Evolutionary conservation across 345 rosid species (phyloP), one percentile per base, ranked within the genome.

Genomic region (Pseudoturritis turrita): DNA sequence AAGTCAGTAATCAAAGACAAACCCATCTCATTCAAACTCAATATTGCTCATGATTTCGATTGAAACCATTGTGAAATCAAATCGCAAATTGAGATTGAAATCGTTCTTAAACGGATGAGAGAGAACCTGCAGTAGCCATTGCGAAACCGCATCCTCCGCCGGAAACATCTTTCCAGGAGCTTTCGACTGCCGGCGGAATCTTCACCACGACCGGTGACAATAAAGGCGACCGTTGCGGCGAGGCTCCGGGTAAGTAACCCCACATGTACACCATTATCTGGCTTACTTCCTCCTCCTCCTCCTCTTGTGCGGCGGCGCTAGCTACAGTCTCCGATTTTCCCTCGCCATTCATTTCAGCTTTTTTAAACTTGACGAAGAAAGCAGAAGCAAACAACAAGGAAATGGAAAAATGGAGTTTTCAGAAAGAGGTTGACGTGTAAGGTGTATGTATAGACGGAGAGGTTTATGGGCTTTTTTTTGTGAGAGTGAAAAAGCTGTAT

Each of bases 81-180:
- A 63, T 17, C 7, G 23, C n/a, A 23, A 65, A 22, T 22, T 5
- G 35, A 49, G 22, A 37, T 29, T 11, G 19, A n/a, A 14, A 31
- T 40, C 36, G 49, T 18, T 62, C 15, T 11, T 0, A 1, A n/a
- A n/a, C n/a, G n/a, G n/a, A n/a, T n/a, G 22, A 52, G 65, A 49
- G 51, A 62, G 26, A 69, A 93, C 98, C 97, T 68, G 96, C 83
- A 73, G 88, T 89, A 65, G 96, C 98, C 87, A 92, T 85, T 73
- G 99, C 98, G 74, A 92, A 96, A 28, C 99, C 98, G 47, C 99
- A 96, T 2, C 98, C 98, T 3, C 99, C 97, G 29, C 98, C 97
- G 29, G 86, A 92, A 0, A 92, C 98, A 45, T 92, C 97, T 69
- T 70, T 84, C 99, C 98, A 96, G 17, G 83, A 43, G 33, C 65